Percentiles rank a stretch among this genome's conserved stretches.
Conservation (phyloP, 208 protist species). For the Trypanosoma theileri region DNA sequence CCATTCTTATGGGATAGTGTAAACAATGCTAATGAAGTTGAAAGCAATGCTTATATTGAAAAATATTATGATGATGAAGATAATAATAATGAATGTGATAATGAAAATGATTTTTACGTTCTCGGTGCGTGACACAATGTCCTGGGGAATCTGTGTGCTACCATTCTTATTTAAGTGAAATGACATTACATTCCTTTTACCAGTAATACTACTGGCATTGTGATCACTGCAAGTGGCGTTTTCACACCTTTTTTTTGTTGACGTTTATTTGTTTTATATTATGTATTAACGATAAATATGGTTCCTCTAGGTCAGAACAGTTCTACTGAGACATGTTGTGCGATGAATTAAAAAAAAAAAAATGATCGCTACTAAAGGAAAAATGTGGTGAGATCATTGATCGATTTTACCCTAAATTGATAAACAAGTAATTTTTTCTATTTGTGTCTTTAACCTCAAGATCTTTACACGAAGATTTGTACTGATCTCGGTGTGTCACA, state of each 20-base stretch:
- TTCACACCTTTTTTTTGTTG: conserved; percentile 45
- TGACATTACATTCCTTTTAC: conserved; percentile 54
- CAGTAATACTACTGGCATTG: conserved; percentile 53
- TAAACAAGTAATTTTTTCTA: conserved; percentile 42
- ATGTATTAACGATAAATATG: no score
- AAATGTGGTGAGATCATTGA: conserved; percentile 30
- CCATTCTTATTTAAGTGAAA: conserved; percentile 55
- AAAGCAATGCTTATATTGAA: no score
- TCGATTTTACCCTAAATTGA: conserved; percentile 57
- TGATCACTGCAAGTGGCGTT: conserved; percentile 37
- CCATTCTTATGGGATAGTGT: no score
- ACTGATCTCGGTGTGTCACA: conserved; percentile 47
- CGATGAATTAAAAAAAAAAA: not conserved
- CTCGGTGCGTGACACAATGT: conserved; percentile 7
- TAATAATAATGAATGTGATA: not conserved
- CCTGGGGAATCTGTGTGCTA: conserved; percentile 36
- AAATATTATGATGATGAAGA: no score
- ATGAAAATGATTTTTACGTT: conserved; percentile 1
- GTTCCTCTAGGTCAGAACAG: no score
- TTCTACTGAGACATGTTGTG: no score
- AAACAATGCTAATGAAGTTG: no score
- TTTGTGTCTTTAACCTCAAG: conserved; percentile 40
- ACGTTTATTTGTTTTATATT: conserved; percentile 36
- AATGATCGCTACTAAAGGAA: conserved; percentile 5
- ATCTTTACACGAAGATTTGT: conserved; percentile 40